Percentiles rank a stretch among this genome's conserved stretches.
Evolutionary conservation across 2,329 filamentous ascomycete species (phyloP).

Genomic region (Ophiostoma angusticollis): DNA sequence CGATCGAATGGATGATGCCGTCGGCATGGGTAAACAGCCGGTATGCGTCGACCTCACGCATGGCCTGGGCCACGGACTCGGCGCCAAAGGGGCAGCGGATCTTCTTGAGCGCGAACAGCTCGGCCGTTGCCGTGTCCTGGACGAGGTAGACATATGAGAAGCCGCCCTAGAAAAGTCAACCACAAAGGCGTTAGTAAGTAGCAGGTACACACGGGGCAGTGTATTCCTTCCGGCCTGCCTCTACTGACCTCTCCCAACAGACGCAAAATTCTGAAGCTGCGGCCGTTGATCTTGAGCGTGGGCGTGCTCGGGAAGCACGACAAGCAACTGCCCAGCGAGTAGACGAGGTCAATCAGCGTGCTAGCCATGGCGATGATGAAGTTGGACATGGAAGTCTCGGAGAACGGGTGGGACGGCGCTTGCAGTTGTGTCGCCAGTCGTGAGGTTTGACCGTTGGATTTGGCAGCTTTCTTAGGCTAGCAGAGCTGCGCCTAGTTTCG

Average conservation of each 20-base stretch:
- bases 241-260: conserved; percentile 91
- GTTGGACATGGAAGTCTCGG: conserved; percentile 6
- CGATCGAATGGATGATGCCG: conserved; percentile 76
- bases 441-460: no score
- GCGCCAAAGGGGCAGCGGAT: conserved; percentile 96
- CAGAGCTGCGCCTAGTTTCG: no score
- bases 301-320: conserved; percentile 93
- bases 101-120: conserved; percentile 93
- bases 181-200: not conserved
- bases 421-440: no score
- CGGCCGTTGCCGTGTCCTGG: conserved; percentile 71
- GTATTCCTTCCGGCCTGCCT: no score
- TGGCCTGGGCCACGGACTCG: conserved; percentile 85
- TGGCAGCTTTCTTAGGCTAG: no score
- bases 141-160: conserved; percentile 99
- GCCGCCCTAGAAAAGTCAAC: conserved; percentile 50
- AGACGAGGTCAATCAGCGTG: conserved; percentile 76
- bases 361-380: conserved; percentile 49
- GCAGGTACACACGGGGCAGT: no score
- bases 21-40: conserved; percentile 70
- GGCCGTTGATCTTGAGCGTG: conserved; percentile 85
- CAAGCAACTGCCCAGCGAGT: conserved; percentile 87
- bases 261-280: conserved; percentile 90
- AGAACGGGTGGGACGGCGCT: no score
- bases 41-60: conserved; percentile 97